Evolutionary conservation across 768 basidiomycete genomes (phyloP), one percentile per base, ranked within the genome.

Genomic region (Astraeus odoratus): DNA sequence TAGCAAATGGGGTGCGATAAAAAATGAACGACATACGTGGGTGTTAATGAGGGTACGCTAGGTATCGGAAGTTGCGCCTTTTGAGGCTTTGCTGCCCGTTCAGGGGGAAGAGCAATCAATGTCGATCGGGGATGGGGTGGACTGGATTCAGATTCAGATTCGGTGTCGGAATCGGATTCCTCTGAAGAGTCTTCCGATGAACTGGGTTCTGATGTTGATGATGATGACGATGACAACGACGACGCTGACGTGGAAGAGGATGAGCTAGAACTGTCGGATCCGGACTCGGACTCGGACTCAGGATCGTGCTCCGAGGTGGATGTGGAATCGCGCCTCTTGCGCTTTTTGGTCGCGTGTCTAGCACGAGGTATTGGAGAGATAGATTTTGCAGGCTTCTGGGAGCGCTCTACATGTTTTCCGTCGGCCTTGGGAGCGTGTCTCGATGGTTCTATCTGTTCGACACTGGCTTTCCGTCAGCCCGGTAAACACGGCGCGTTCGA

Each of bases 81-180:
- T 35, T 38, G 37, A 13, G 8, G 5, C 13, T 38, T 13, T 9
- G 37, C 15, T 38, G 15, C 37, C 34, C 4, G 34, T n/a, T 0
- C 53, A 56, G 10, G 42, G 50, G 2, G 48, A 50, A n/a, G n/a
- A n/a, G n/a, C n/a, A n/a, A n/a, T n/a, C n/a, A n/a, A n/a, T n/a
- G n/a, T n/a, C 43, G 45, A 33, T 7, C 18, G 23, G 43, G 24
- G 46, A n/a, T n/a, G 43, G 20, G 22, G 31, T 41, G 15, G 39
- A 23, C 10, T 54, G 57, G 50, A 48, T 10, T 56, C 54, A 4
- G 63, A 58, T 4, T 57, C 53, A 0, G 63, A 63, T 13, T 63
- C 59, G 10, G 62, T 60, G 9, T 58, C 56, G 7, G 53, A 49
- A 12, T 56, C 48, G 39, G 50, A 53, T 0, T 43, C 26, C 13